Evolutionary conservation across 495 filamentous ascomycete genomes (phyloP).

Genomic region (Aspergillus ellipticus): DNA sequence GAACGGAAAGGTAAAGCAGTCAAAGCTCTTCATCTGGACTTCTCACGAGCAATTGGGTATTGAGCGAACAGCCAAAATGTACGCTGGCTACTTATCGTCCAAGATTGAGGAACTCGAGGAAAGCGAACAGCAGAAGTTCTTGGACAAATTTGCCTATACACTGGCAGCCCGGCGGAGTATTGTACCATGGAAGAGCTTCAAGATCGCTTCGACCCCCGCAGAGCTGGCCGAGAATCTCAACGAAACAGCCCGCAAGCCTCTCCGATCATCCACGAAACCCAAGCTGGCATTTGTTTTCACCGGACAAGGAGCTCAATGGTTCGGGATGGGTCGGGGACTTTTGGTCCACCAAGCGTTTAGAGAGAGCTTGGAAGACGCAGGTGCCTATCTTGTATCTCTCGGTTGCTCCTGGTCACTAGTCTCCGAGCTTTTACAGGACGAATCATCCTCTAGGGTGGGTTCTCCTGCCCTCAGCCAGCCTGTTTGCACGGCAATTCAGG

Average conservation of each 20-base stretch:
- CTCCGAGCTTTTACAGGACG: conserved; percentile 1
- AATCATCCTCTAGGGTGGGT: conserved; percentile 2
- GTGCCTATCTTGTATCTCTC: background rate
- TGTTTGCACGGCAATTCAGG: conserved; percentile 16
- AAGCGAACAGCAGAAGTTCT: no score
- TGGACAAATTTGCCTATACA: background rate
- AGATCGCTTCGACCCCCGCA: background rate
- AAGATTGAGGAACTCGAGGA: no score
- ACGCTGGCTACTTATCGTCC: no score
- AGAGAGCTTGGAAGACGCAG: background rate
- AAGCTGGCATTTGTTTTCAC: conserved; percentile 32
- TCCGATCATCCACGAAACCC: background rate
- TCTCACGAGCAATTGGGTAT: no score
- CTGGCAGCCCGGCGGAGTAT: background rate
- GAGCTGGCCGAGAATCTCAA: background rate
- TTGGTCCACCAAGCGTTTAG: background rate
- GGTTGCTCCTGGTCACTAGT: background rate
- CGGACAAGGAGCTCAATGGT: conserved; percentile 39
- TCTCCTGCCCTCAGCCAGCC: conserved; percentile 15
- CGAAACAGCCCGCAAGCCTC: background rate
- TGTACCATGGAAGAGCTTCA: background rate
- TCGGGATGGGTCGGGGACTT: conserved; percentile 22
- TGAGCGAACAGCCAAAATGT: no score
- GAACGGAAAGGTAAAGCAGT: no score
- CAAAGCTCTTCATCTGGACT: no score